Evolutionary conservation across 768 basidiomycete species (phyloP), one percentile per base, ranked within the genome.

Genomic region (Boletellus emodensis): DNA sequence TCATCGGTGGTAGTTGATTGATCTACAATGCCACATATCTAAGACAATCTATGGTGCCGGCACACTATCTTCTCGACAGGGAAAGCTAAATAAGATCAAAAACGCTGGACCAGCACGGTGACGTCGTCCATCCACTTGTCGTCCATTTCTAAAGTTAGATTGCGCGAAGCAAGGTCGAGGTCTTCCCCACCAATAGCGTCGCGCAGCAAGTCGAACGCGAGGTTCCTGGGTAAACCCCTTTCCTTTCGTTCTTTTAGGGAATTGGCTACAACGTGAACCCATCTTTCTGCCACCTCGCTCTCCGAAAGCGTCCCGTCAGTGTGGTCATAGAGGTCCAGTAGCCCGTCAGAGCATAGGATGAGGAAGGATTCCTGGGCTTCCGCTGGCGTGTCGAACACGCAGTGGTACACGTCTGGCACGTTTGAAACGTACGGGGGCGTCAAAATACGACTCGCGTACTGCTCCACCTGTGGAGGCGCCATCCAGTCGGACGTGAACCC

Each of bases 41-140:
- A 48, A 32, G 43, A 40, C 12, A 18, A 20, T 43, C 32, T 18
- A 26, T 26, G 6, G 30, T 40, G 15, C 20, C 38, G 4, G 3
- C 34, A 40, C 42, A 13, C 18, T 35, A 12, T 14, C 22, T 28
- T 44, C 32, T 6, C 30, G 30, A 15, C 30, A 33, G 4, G 20
- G 18, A 15, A 15, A 35, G 24, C 13, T 12, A 18, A 37, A 49
- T 37, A 30, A 9, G 33, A 51, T 66, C 55, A 66, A 17, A 73
- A 59, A 45, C 66, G 66, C 48, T 75, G 76, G 43, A 79, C 70
- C 18, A 78, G 49, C 22, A 78, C 65, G 8, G 76, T 78, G 17
- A 74, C 70, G 52, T 78, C 76, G 52, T 78, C 78, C 63, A 78
- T 72, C 77, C 76, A 78, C 48, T 70, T 69, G 35, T 74, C 75